Percentiles rank a stretch among this genome's conserved stretches.
Conservation (phyloP, 2,329 filamentous ascomycete species). For the Aspergillus sp. region DNA sequence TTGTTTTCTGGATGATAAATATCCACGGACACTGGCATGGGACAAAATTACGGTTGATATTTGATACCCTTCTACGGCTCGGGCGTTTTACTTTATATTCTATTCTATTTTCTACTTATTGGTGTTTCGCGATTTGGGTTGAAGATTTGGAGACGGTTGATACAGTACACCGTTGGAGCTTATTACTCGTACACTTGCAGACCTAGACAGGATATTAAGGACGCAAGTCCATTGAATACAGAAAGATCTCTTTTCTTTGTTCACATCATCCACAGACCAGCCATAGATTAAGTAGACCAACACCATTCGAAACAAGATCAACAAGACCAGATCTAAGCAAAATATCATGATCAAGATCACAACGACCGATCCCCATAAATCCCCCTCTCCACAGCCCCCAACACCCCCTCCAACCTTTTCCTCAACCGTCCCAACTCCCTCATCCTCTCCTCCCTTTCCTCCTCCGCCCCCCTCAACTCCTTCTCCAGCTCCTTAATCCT, state of each 20-base stretch:
- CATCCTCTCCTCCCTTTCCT: slow-evolving; percentile 41
- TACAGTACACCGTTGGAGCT: neutral
- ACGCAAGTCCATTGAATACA: slow-evolving; percentile 13
- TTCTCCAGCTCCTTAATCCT: slow-evolving; percentile 44
- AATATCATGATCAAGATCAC: too few relatives aligned
- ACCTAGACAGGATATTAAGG: neutral
- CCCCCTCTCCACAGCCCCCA: slow-evolving; percentile 41
- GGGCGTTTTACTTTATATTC: neutral
- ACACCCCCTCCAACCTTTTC: slow-evolving; percentile 42
- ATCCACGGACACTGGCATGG: neutral
- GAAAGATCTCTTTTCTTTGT: neutral
- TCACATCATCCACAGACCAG: neutral
- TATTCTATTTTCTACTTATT: neutral
- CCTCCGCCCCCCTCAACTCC: slow-evolving; percentile 46
- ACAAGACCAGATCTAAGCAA: too few relatives aligned
- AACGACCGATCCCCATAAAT: slow-evolving; percentile 28
- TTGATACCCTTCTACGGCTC: slow-evolving; percentile 1
- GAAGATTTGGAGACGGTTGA: neutral
- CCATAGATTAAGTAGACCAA: neutral
- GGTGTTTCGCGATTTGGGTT: neutral
- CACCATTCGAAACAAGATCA: neutral
- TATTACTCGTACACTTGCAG: neutral
- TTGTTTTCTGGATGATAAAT: neutral
- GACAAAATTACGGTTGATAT: neutral
- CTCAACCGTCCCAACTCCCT: slow-evolving; percentile 43